Conservation (phyloP, 139 green algal species). For the Penium margaritaceum region DNA sequence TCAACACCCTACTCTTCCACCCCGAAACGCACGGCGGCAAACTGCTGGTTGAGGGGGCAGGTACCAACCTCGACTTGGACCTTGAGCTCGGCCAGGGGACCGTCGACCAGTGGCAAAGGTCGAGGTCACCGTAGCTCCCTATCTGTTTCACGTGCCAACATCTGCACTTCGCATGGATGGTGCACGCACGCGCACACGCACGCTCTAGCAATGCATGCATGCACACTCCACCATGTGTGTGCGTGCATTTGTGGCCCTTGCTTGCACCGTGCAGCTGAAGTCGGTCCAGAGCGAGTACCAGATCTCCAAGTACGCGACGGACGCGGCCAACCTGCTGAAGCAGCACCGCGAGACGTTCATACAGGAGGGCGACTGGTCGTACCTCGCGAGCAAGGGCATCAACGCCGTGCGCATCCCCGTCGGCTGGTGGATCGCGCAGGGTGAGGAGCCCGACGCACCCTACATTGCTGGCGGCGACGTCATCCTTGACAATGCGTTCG, state of each 20-base stretch:
- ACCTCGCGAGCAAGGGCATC: conserved; percentile 8
- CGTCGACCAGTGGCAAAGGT: too few species aligned
- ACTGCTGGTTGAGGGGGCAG: too few species aligned
- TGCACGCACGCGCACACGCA: neutral
- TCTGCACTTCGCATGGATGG: neutral
- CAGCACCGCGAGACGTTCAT: conserved; percentile 17
- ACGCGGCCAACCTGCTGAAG: neutral
- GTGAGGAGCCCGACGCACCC: conserved; percentile 19
- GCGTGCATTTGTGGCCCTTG: too few species aligned
- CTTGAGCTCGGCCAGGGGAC: too few species aligned
- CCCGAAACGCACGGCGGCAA: too few species aligned
- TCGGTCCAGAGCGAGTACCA: conserved; percentile 7
- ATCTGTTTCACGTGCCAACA: too few species aligned
- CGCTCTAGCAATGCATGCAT: too few species aligned
- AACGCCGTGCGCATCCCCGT: conserved; percentile 32
- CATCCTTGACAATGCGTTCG: conserved; percentile 21
- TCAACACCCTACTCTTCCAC: too few species aligned
- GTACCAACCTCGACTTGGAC: too few species aligned
- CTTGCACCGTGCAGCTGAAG: neutral
- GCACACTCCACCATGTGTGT: too few species aligned
- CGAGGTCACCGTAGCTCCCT: too few species aligned
- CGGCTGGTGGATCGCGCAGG: conserved; percentile 28
- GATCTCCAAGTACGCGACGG: neutral
- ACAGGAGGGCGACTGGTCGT: conserved; percentile 9
- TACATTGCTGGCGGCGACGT: neutral